Evolutionary conservation across 2,329 filamentous ascomycete genomes (phyloP).

Genomic region (Penicillium sp.): DNA sequence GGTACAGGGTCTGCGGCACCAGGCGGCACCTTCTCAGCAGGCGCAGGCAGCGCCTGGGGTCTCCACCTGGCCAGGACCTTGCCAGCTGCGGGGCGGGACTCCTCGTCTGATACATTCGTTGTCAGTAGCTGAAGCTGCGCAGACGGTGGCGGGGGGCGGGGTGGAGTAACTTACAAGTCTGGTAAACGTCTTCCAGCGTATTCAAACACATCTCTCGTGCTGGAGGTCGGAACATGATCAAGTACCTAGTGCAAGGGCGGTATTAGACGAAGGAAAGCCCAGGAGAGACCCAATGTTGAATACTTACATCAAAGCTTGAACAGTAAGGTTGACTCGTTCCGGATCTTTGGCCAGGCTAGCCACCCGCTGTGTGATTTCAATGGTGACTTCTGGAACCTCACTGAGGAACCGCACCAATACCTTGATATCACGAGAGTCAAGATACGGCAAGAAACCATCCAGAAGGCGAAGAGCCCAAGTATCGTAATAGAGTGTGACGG

Average conservation of each 20-base stretch:
- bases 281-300: neutral
- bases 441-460: slow-evolving; percentile 83
- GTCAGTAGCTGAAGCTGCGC: neutral
- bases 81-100: slow-evolving; percentile 49
- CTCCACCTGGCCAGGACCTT: slow-evolving; percentile 60
- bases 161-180: slow-evolving; percentile 46
- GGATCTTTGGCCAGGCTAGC: slow-evolving; percentile 64
- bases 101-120: slow-evolving; percentile 39
- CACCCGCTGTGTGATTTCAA: slow-evolving; percentile 71
- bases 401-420: slow-evolving; percentile 87
- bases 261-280: neutral
- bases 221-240: slow-evolving; percentile 62
- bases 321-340: slow-evolving; percentile 61
- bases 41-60: slow-evolving; percentile 40
- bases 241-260: slow-evolving; percentile 42
- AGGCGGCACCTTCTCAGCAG: slow-evolving; percentile 14
- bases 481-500: slow-evolving; percentile 65
- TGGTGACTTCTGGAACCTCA: slow-evolving; percentile 80
- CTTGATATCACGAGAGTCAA: slow-evolving; percentile 83
- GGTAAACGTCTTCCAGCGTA: slow-evolving; percentile 60
- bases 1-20: slow-evolving; percentile 8
- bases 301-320: slow-evolving; percentile 58
- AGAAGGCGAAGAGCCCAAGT: slow-evolving; percentile 79
- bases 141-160: neutral
- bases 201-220: slow-evolving; percentile 59